Evolutionary conservation across 2,329 filamentous ascomycete genomes (phyloP), one percentile per base, ranked within the genome.

Genomic region (Pyrenochaeta sp.): DNA sequence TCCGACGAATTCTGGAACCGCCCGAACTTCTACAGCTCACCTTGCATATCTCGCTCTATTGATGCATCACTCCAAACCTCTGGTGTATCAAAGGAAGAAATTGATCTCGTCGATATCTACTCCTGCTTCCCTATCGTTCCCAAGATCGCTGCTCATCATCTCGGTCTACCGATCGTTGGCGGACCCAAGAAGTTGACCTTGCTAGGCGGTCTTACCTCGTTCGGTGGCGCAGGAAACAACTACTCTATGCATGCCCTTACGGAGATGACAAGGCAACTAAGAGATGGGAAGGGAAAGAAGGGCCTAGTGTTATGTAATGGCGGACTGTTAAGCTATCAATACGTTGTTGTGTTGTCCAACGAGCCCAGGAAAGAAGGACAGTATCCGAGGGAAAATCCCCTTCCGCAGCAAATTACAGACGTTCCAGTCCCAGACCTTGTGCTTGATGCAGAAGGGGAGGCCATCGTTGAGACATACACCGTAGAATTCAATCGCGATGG

Each of bases 91-190:
- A 79, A 79, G 22, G 72, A 81, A 0, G 80, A 89, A 1, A 83
- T 90, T 24, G 86, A 89, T 46, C 69, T 87, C 2, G 85, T 82
- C 61, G 88, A 90, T 62, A 84, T 90, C 55, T 91, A 90, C 76
- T 87, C 86, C 0, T 90, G 88, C 65, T 91, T 90, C 59, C 88
- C 88, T 0, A 88, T 91, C 28, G 87, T 90, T 0, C 88, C 88
- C 0, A 91, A 91, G 68, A 75, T 90, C 0, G 88, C 88, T 1
- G 86, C 84, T 28, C 73, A 84, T 2, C 86, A 90, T 71, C 81
- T 91, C 0, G 82, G 81, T 0, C 68, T 90, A 1, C 79, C 84
- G 0, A 77, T 85, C 0, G 73, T 73, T 0, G 72, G 79, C 1
- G 62, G 65, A 12, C 5, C 13, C 13, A 12, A 61, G 4, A 88